Evolutionary conservation across 495 filamentous ascomycete species (phyloP).

Genomic region (Pseudoneurospora amorphoporcata): DNA sequence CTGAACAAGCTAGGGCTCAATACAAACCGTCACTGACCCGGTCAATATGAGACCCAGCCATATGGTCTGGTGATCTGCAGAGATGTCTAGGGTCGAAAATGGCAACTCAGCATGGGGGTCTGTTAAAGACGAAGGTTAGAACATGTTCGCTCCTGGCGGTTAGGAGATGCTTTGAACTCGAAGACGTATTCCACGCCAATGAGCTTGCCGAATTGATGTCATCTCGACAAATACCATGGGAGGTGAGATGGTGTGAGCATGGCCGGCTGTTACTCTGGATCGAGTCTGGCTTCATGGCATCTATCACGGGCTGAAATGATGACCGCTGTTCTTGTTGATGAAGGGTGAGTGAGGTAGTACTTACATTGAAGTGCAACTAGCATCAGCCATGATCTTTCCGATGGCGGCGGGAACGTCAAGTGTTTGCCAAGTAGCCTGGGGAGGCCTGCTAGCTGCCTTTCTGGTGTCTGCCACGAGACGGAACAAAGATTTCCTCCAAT

Average conservation of each 20-base stretch:
- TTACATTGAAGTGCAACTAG: neutral
- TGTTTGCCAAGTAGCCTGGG: neutral
- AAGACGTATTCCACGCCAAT: neutral
- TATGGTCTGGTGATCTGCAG: neutral
- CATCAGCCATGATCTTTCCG: neutral
- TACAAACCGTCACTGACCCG: neutral
- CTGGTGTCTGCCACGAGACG: constrained; percentile 5
- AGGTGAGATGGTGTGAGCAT: neutral
- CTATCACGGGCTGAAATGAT: neutral
- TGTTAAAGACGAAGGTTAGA: neutral
- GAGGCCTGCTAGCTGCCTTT: neutral
- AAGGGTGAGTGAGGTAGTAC: neutral
- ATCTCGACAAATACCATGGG: neutral
- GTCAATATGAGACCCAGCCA: neutral
- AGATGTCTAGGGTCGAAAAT: neutral
- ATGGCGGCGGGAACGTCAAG: neutral
- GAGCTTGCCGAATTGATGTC: neutral
- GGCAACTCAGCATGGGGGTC: neutral
- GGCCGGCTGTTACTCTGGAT: neutral
- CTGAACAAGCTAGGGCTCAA: neutral
- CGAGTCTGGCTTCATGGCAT: neutral
- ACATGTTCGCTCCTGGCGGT: neutral
- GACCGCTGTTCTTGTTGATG: neutral
- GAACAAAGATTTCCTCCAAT: constrained; percentile 26
- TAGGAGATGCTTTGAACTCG: neutral